Evolutionary conservation across 768 basidiomycete species (phyloP).

Genomic region (Russula emetica): DNA sequence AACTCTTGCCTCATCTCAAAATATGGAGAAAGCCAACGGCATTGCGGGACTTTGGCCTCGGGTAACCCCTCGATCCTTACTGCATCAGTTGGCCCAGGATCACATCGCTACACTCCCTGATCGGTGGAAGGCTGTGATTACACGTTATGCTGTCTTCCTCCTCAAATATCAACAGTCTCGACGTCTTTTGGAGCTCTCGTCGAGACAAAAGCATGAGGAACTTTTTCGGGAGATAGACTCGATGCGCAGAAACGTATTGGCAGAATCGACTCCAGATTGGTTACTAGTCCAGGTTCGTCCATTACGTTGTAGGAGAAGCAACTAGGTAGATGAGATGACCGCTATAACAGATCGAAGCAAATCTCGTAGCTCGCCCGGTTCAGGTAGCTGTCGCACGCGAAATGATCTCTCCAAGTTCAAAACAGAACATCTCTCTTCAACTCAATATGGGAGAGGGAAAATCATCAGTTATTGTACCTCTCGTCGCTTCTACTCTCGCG

Average conservation of each 20-base stretch:
- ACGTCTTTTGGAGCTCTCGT: constrained; percentile 6
- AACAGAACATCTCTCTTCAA: constrained; percentile 42
- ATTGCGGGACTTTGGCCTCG: constrained; percentile 16
- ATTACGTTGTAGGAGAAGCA: not conserved
- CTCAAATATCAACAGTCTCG: constrained; percentile 14
- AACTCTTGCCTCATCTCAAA: not conserved
- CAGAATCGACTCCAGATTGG: constrained; percentile 14
- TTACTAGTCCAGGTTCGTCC: constrained; percentile 19
- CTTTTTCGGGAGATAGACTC: constrained; percentile 3
- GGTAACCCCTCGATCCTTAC: constrained; percentile 10
- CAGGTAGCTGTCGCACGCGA: constrained; percentile 42
- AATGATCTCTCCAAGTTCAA: constrained; percentile 43
- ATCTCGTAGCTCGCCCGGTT: constrained; percentile 42
- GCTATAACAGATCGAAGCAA: constrained; percentile 47
- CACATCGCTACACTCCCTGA: constrained; percentile 8
- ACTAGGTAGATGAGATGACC: too few species aligned
- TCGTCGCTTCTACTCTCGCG: constrained; percentile 40
- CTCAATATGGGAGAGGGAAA: constrained; percentile 64
- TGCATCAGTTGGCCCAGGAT: constrained; percentile 29
- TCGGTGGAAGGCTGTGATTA: not conserved
- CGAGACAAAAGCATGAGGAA: not conserved
- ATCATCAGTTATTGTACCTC: constrained; percentile 48
- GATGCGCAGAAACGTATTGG: not conserved
- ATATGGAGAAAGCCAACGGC: not conserved
- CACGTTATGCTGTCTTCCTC: not conserved